A percentile compares a stretch with the other conserved stretches of the same genome.
phyloP scores from a whole-genome alignment of 2,329 filamentous ascomycete species.

The Metarhizium guizhouense region DNA sequence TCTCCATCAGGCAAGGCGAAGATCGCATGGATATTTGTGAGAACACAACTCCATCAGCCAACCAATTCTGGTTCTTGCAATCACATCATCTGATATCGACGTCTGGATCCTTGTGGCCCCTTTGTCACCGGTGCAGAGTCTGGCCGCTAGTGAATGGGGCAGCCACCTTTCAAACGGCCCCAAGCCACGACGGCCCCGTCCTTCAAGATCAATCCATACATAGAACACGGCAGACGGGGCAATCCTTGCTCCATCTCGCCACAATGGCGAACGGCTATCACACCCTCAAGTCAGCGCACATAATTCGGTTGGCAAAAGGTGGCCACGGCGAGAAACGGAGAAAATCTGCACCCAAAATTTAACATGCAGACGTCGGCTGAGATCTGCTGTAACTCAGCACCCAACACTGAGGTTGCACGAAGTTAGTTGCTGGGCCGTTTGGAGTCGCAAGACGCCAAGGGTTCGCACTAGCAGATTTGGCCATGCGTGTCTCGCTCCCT shows the following conservation, averaged over 20 bases:
- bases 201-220: too few species aligned
- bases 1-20: too few species aligned
- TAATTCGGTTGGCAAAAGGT: not conserved
- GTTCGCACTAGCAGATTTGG: not conserved
- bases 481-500: not conserved
- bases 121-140: not conserved
- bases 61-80: not conserved
- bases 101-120: not conserved
- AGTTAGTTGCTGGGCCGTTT: not conserved
- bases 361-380: too few species aligned
- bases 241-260: not conserved
- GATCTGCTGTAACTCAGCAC: not conserved
- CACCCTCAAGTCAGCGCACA: not conserved
- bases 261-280: not conserved
- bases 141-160: not conserved
- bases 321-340: not conserved
- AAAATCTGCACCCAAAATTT: not conserved
- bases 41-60: not conserved
- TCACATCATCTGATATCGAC: not conserved
- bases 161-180: not conserved
- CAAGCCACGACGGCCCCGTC: not conserved
- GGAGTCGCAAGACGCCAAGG: not conserved
- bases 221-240: too few species aligned
- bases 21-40: too few species aligned
- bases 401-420: not conserved